Evolutionary conservation across 441 rosid species (phyloP).

Genomic region (Dalechampia spathulata): DNA sequence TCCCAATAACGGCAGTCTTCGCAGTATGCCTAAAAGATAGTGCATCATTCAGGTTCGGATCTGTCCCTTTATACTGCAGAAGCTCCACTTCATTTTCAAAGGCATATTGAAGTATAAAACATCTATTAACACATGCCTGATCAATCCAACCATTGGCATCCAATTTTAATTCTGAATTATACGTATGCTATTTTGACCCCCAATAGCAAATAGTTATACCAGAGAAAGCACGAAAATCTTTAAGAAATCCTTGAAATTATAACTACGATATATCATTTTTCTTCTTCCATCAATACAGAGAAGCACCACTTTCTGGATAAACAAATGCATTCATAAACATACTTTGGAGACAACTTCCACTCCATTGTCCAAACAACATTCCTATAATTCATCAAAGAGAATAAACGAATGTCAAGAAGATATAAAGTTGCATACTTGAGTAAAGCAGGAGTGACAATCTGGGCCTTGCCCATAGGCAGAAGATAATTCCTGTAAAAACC

Average conservation of each 20-base stretch:
- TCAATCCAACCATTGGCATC: no score
- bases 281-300: neutral
- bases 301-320: neutral
- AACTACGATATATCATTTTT: neutral
- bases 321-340: neutral
- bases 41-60: neutral
- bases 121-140: neutral
- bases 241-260: neutral
- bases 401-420: neutral
- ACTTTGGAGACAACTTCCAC: neutral
- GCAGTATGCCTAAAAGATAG: neutral
- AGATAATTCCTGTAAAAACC: conserved; percentile 85
- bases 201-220: neutral
- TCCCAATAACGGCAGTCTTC: neutral
- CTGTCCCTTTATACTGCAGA: neutral
- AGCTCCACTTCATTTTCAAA: neutral
- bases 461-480: conserved; percentile 74
- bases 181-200: neutral
- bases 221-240: neutral
- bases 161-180: neutral
- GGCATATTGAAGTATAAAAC: neutral
- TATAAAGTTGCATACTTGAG: conserved; percentile 49
- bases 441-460: conserved; percentile 62
- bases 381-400: neutral
- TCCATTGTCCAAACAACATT: conserved; percentile 1